Evolutionary conservation across 768 basidiomycete species (phyloP), one percentile per base, ranked within the genome.

Genomic region (Epithele typhae): DNA sequence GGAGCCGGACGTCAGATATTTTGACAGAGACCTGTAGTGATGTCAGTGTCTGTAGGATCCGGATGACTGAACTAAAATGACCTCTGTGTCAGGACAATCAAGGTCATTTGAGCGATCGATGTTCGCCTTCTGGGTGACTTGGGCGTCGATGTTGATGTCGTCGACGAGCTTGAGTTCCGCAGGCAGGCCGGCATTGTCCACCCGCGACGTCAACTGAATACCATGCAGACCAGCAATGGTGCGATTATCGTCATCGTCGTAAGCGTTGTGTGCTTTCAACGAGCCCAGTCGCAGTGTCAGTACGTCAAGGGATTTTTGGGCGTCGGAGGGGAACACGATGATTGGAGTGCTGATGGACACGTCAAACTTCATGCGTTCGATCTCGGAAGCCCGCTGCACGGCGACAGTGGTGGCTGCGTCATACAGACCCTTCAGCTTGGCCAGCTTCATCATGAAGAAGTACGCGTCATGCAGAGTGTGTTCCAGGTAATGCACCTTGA

Each of bases 331-430:
- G 60, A 97, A 84, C 21, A 95, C 72, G 38, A 98, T 64, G 55
- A 99, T 97, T 1, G 96, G 96, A 0, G 93, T 86, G 67, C 87
- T 91, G 59, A 98, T 73, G 21, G 84, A 81, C n/a, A 98, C 63
- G 48, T 92, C 79, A 67, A 93, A 97, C 63, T 90, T 81, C 88
- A 98, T 93, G 42, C 83, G 79, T 56, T 89, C 84, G n/a, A 94
- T 87, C 64, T 89, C 90, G n/a, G 91, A 82, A 4, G 93, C 96
- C 39, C 78, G 75, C 62, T 97, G 91, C 21, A 90, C 92, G 32
- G 96, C 96, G 18, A 81, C 95, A 61, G 90, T 83, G 2, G 91
- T 88, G 10, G 95, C 93, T 17, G 93, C 82, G 65, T 99, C 95
- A 55, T 98, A 98, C 10, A 98, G 64, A 2, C 87, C 87, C 69